These are phyloP conservation scores for Trichosporon ovoides DNA, from an alignment of 1,284 basidiomycete genomes.

Conservation along the genomic window DNA sequence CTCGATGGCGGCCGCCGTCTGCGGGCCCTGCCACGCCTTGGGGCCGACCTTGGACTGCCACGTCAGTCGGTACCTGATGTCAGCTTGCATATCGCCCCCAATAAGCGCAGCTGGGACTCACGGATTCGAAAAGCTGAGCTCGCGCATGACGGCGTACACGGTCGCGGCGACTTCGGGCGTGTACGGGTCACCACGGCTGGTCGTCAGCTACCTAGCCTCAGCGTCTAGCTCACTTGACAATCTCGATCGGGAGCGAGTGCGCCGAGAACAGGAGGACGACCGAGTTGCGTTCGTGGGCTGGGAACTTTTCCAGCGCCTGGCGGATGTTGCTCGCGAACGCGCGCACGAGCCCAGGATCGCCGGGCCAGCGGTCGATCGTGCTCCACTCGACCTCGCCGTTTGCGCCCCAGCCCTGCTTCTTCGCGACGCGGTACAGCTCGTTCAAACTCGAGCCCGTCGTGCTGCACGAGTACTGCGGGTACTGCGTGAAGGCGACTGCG, in stretches of 20 bases:
- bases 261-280: slow-evolving; percentile 92
- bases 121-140: slow-evolving; percentile 62
- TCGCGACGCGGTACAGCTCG: slow-evolving; percentile 64
- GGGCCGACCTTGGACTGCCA: slow-evolving; percentile 99
- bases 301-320: slow-evolving; percentile 73
- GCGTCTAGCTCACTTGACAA: slow-evolving; percentile 64
- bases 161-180: slow-evolving; percentile 91
- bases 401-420: slow-evolving; percentile 50
- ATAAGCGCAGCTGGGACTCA: slow-evolving; percentile 42
- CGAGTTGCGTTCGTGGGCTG: slow-evolving; percentile 61
- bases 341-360: slow-evolving; percentile 87
- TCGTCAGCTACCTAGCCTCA: slow-evolving; percentile 33
- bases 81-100: not conserved
- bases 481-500: slow-evolving; percentile 95
- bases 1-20: slow-evolving; percentile 86
- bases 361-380: slow-evolving; percentile 97
- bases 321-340: slow-evolving; percentile 87
- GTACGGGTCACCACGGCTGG: slow-evolving; percentile 96
- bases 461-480: slow-evolving; percentile 97
- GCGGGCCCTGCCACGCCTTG: slow-evolving; percentile 96
- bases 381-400: slow-evolving; percentile 79
- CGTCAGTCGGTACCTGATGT: slow-evolving; percentile 70
- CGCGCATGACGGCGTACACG: slow-evolving; percentile 82
- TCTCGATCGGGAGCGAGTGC: slow-evolving; percentile 94
- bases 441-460: slow-evolving; percentile 97